Evolutionary conservation across 2,329 filamentous ascomycete genomes (phyloP), one percentile per base, ranked within the genome.

Genomic region (Achaetomium macrosporum): DNA sequence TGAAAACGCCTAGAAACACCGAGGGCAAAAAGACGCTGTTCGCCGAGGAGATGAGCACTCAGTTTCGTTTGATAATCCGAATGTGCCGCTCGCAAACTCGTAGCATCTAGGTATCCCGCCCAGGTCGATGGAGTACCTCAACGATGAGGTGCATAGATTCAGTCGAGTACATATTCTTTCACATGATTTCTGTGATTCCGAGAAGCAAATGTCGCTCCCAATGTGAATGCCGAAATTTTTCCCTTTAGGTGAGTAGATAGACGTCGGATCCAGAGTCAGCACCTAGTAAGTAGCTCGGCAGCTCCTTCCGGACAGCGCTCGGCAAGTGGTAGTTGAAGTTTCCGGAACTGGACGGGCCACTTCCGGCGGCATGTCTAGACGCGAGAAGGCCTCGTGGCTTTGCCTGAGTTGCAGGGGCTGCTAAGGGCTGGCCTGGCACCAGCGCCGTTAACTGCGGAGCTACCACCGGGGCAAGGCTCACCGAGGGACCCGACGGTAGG

Each of bases 241-340:
- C 6, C 13, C 35, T 5, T 7, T n/a, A 16, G 15, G 7, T 15
- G 13, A 37, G 15, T n/a, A 13, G 15, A 37, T 37, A 8, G 33
- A 35, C 4, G 15, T 12, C 15, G 11, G 33, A 35, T 12, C 3
- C 33, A 35, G 33, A 11, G 15, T 35, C 10, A 15, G 15, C 11
- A 37, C 35, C 15, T 16, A n/a, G 13, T 37, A 37, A 13, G 7
- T 37, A 13, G n/a, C 35, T 15, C n/a, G 13, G 33, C 20, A 25
- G 5, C 41, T 35, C 50, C 44, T 50, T 42, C 2, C 25, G 53
- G 5, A 10, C 20, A 3, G 39, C n/a, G 12, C 30, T 11, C 5
- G 55, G 49, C 5, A 47, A 3, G 36, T 53, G 20, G 20, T 56
- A 57, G 17, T 54, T 47, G 19, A 59, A 59, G 3, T 54, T 47